A percentile compares a stretch with the other conserved stretches of the same genome.
phyloP scores from a whole-genome alignment of 768 basidiomycete species.

The Pleurotus citrinopileatus region DNA sequence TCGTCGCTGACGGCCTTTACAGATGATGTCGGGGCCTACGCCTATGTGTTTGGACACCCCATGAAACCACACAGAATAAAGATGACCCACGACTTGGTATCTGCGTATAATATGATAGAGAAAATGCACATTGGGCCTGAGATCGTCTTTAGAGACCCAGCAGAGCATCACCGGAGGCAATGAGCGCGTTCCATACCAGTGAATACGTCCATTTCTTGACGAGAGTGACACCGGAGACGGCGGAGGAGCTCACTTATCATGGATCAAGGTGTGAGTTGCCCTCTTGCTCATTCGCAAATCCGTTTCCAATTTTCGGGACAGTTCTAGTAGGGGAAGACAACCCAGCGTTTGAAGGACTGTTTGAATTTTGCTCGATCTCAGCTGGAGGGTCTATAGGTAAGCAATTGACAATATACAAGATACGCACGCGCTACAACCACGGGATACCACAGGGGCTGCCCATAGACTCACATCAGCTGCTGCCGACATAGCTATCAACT shows the following conservation, averaged over 20 bases:
- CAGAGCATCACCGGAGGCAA: slow-evolving; percentile 66
- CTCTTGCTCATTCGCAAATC: too few relatives aligned
- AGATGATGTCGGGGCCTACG: slow-evolving; percentile 73
- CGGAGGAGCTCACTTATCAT: slow-evolving; percentile 78
- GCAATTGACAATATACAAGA: too few relatives aligned
- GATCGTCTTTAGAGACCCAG: slow-evolving; percentile 56
- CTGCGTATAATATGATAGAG: slow-evolving; percentile 89
- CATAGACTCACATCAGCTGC: slow-evolving; percentile 52
- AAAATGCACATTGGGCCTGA: slow-evolving; percentile 70
- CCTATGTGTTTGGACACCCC: slow-evolving; percentile 85
- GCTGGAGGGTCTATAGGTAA: slow-evolving; percentile 99
- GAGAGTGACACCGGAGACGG: slow-evolving; percentile 88
- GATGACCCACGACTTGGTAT: slow-evolving; percentile 89
- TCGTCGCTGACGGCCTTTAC: slow-evolving; percentile 6
- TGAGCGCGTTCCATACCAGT: slow-evolving; percentile 97
- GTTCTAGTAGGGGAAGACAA: slow-evolving; percentile 88
- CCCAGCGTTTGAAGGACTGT: slow-evolving; percentile 97
- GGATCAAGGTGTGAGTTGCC: slow-evolving; percentile 83
- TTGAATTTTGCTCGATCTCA: slow-evolving; percentile 99
- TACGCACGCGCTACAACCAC: too few relatives aligned
- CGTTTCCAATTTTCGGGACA: too few relatives aligned
- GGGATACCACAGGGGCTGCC: slow-evolving; percentile 9
- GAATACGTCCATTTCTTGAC: slow-evolving; percentile 94
- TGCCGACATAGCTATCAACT: slow-evolving; percentile 98
- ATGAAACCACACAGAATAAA: slow-evolving; percentile 98